Evolutionary conservation across 1,139 yeast species (phyloP).

Genomic region (Yamadazyma membranifaciens): DNA sequence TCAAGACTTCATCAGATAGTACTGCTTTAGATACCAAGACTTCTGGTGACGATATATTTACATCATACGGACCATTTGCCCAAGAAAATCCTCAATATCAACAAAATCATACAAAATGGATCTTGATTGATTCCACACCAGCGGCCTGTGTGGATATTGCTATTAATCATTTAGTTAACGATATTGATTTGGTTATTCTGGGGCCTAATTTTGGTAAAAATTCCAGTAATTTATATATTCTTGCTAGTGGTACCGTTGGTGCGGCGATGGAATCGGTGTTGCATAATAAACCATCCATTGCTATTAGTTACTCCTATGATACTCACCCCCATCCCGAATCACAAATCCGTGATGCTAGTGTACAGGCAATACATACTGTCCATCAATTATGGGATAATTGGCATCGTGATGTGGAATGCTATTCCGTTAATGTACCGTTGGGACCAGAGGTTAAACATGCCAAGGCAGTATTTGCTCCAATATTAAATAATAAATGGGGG

Average conservation of each 20-base stretch:
- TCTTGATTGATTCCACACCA: constrained; percentile 85
- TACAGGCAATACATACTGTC: constrained; percentile 61
- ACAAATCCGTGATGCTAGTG: constrained; percentile 65
- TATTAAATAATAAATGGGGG: constrained; percentile 74
- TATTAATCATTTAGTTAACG: constrained; percentile 61
- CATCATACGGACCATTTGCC: neutral
- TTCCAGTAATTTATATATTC: constrained; percentile 83
- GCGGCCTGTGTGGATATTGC: constrained; percentile 96
- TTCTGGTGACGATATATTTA: constrained; percentile 2
- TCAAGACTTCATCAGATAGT: too few species aligned
- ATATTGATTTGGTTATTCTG: constrained; percentile 75
- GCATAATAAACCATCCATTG: constrained; percentile 72
- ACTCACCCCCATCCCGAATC: constrained; percentile 51
- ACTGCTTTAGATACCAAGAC: constrained; percentile 41
- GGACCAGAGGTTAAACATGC: constrained; percentile 52
- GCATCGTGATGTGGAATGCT: constrained; percentile 57
- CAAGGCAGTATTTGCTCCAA: constrained; percentile 69
- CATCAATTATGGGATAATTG: constrained; percentile 51
- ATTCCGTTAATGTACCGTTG: constrained; percentile 83
- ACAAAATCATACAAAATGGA: constrained; percentile 68
- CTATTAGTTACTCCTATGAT: constrained; percentile 78
- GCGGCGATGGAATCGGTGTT: constrained; percentile 95
- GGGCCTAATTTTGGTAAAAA: constrained; percentile 97
- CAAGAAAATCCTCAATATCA: too few species aligned
- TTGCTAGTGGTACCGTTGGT: constrained; percentile 96